phyloP scores from a whole-genome alignment of 441 rosid genomes.

The Pelargonium australe region DNA sequence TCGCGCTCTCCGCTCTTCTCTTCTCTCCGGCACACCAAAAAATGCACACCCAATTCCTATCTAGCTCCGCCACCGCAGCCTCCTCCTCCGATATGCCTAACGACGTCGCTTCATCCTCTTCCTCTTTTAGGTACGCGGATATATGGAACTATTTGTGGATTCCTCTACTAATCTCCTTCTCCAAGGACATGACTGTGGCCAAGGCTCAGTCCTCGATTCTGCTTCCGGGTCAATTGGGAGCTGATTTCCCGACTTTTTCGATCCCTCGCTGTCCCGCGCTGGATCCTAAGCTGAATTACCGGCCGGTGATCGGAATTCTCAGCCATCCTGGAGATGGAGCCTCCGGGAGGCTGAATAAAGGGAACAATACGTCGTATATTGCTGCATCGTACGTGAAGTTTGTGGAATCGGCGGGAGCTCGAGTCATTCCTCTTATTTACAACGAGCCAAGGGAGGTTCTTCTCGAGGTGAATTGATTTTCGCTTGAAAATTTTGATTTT shows the following conservation, averaged over 20 bases:
- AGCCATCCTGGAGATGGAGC: slow-evolving; percentile 91
- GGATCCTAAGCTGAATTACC: slow-evolving; percentile 50
- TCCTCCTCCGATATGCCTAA: slow-evolving; percentile 23
- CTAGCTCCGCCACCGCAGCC: slow-evolving; percentile 26
- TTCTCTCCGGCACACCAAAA: slow-evolving; percentile 5
- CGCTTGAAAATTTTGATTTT: too few relatives aligned
- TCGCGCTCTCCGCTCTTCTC: background rate
- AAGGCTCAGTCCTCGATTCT: slow-evolving; percentile 31
- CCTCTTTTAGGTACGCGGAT: slow-evolving; percentile 20
- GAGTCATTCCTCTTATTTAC: slow-evolving; percentile 79
- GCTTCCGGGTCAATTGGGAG: slow-evolving; percentile 32
- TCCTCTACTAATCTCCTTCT: slow-evolving; percentile 38
- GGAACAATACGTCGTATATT: slow-evolving; percentile 48
- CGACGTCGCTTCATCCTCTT: slow-evolving; percentile 27
- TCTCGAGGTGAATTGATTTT: slow-evolving; percentile 39
- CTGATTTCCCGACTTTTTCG: background rate
- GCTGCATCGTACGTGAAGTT: slow-evolving; percentile 89
- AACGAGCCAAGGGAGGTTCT: slow-evolving; percentile 60
- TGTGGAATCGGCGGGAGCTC: slow-evolving; percentile 84
- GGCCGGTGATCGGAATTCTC: slow-evolving; percentile 73
- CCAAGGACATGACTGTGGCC: slow-evolving; percentile 34
- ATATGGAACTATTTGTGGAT: slow-evolving; percentile 58
- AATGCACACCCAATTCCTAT: slow-evolving; percentile 30
- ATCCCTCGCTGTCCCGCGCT: slow-evolving; percentile 35
- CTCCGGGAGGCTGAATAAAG: slow-evolving; percentile 63